A percentile compares a stretch with the other conserved stretches of the same genome.
Evolutionary conservation across 352 stramenopile species (phyloP).

Genomic region (Phytophthora litchii): DNA sequence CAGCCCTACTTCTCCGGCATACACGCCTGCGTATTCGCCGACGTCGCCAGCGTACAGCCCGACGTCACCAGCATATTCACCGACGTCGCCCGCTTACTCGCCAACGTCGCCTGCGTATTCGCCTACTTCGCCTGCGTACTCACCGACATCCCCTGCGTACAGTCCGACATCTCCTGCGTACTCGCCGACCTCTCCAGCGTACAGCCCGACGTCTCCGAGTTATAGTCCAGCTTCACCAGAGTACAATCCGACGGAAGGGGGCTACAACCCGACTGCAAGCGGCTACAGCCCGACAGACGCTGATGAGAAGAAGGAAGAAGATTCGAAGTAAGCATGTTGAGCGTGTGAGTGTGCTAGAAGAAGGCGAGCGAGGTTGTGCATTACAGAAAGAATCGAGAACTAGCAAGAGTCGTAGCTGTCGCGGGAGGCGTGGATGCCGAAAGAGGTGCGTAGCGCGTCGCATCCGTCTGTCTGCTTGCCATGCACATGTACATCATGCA

Average conservation of each 20-base stretch:
- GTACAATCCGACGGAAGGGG: slow-evolving; percentile 81
- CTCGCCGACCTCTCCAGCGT: slow-evolving; percentile 71
- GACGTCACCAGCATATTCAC: slow-evolving; percentile 69
- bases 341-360: slow-evolving; percentile 19
- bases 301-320: slow-evolving; percentile 53
- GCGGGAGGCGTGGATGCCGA: slow-evolving; percentile 15
- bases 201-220: slow-evolving; percentile 76
- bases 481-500: slow-evolving; percentile 31
- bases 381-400: slow-evolving; percentile 25
- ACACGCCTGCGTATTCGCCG: slow-evolving; percentile 78
- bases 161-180: slow-evolving; percentile 78
- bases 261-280: slow-evolving; percentile 75
- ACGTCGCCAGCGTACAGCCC: slow-evolving; percentile 66
- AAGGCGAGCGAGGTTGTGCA: slow-evolving; percentile 23
- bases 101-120: slow-evolving; percentile 69
- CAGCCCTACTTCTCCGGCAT: slow-evolving; percentile 82
- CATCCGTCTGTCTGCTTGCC: slow-evolving; percentile 8
- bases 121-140: slow-evolving; percentile 74
- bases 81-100: slow-evolving; percentile 72
- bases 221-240: slow-evolving; percentile 81
- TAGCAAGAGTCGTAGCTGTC: slow-evolving; percentile 22
- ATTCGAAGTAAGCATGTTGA: slow-evolving; percentile 34
- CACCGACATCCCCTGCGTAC: slow-evolving; percentile 71
- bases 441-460: slow-evolving; percentile 6
- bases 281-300: slow-evolving; percentile 78